Percentiles rank a stretch among this genome's conserved stretches.
Conservation (phyloP, 2,329 filamentous ascomycete genomes). For the Arthrobotrys megalospora region DNA sequence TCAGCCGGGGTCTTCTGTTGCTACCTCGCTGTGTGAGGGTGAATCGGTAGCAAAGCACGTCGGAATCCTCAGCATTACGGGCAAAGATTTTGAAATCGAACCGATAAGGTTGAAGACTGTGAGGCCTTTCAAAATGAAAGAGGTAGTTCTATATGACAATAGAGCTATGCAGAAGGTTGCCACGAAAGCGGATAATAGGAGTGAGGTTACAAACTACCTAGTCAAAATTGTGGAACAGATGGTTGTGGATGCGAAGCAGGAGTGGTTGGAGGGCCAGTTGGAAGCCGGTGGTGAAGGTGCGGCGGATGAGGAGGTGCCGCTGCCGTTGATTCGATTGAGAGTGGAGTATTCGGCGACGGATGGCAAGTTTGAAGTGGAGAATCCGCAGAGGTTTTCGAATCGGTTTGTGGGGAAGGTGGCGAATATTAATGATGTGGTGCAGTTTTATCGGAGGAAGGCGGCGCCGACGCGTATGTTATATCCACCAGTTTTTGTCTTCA, state of each 20-base stretch:
- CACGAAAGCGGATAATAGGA: constrained; percentile 85
- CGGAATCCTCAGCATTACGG: constrained; percentile 85
- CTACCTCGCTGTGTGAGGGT: constrained; percentile 89
- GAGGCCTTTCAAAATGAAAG: constrained; percentile 88
- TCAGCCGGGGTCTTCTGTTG: constrained; percentile 96
- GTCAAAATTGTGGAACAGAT: constrained; percentile 85
- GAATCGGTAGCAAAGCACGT: constrained; percentile 94
- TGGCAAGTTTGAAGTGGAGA: constrained; percentile 90
- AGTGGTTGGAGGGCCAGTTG: constrained; percentile 85
- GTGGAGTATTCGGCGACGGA: constrained; percentile 91
- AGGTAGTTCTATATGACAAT: constrained; percentile 83
- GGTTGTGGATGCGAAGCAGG: constrained; percentile 84
- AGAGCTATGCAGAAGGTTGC: constrained; percentile 82
- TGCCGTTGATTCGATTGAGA: constrained; percentile 88
- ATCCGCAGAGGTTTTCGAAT: constrained; percentile 95
- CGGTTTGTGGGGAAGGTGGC: constrained; percentile 91
- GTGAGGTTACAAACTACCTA: constrained; percentile 82
- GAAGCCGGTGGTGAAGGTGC: constrained; percentile 71
- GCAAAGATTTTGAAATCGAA: constrained; percentile 83
- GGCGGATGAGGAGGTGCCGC: constrained; percentile 76
- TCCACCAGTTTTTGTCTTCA: neutral
- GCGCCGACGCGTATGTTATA: constrained; percentile 68
- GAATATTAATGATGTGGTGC: constrained; percentile 92
- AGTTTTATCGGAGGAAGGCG: constrained; percentile 92
- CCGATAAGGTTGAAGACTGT: constrained; percentile 89